Evolutionary conservation across 164 flowering plant genomes (phyloP).

Genomic region (Nelumbo lutea): DNA sequence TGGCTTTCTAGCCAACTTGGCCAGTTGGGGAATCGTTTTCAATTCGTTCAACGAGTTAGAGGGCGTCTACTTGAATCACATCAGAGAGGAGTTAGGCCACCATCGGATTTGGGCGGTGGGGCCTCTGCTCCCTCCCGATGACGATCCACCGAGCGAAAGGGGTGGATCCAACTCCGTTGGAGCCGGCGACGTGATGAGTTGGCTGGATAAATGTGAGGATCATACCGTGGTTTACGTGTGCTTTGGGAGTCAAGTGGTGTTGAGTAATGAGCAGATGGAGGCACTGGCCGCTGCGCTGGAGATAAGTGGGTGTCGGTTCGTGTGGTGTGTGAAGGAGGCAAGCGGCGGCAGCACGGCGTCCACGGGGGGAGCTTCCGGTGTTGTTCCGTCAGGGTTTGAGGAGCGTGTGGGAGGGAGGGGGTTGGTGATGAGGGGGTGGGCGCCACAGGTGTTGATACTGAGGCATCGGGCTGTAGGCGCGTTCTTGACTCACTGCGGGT

Average conservation of each 20-base stretch:
- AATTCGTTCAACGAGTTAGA: conserved; percentile 7
- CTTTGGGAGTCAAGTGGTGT: not conserved
- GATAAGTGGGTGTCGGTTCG: not conserved
- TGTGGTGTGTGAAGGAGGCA: not conserved
- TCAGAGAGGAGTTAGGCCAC: no score
- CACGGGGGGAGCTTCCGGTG: not conserved
- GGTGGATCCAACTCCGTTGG: not conserved
- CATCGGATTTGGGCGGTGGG: no score
- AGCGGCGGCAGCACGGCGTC: not conserved
- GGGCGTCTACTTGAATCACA: not conserved
- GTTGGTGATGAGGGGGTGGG: not conserved
- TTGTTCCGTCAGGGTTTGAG: not conserved
- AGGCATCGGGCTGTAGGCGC: not conserved
- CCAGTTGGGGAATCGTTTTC: not conserved
- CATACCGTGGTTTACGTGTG: not conserved
- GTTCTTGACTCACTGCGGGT: conserved; percentile 1
- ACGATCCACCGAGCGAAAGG: not conserved
- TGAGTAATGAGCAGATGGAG: not conserved
- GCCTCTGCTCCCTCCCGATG: no score
- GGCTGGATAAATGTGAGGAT: not conserved
- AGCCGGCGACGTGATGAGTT: not conserved
- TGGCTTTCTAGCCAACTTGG: not conserved
- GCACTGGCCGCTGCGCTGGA: not conserved
- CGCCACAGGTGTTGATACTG: not conserved
- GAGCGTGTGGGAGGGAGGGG: not conserved